phyloP scores from a whole-genome alignment of 768 basidiomycete genomes.

The Tremella yokohamensis region DNA sequence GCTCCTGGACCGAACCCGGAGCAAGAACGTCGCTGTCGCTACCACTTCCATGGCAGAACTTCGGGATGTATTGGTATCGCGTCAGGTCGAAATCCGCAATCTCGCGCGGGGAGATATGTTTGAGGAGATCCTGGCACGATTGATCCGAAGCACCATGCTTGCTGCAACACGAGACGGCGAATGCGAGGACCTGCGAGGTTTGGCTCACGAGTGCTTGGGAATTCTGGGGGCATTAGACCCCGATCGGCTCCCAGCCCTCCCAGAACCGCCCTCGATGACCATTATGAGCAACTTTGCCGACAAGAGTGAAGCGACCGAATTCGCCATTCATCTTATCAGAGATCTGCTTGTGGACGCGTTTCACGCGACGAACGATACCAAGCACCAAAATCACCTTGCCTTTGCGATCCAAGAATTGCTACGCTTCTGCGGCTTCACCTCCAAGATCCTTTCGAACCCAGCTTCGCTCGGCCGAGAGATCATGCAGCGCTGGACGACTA shows the following conservation, averaged over 20 bases:
- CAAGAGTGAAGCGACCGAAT: constrained; percentile 67
- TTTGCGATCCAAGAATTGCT: constrained; percentile 89
- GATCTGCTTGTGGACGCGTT: constrained; percentile 85
- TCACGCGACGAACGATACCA: constrained; percentile 88
- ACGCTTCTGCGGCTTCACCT: constrained; percentile 77
- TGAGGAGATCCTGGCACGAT: constrained; percentile 66
- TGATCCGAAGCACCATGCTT: constrained; percentile 64
- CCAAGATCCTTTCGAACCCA: constrained; percentile 62
- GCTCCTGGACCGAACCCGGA: constrained; percentile 68
- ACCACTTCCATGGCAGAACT: constrained; percentile 72
- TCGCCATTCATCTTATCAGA: constrained; percentile 79
- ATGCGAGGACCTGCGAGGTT: constrained; percentile 62
- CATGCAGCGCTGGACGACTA: constrained; percentile 69
- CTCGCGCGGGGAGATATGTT: constrained; percentile 83
- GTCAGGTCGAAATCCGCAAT: constrained; percentile 58
- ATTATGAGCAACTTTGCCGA: constrained; percentile 77
- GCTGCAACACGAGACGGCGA: constrained; percentile 77
- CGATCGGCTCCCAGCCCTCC: constrained; percentile 72
- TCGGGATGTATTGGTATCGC: constrained; percentile 59
- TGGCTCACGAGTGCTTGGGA: constrained; percentile 87
- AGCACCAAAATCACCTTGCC: constrained; percentile 81
- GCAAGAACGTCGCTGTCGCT: constrained; percentile 76
- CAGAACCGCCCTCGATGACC: constrained; percentile 63
- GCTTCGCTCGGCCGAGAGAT: constrained; percentile 59
- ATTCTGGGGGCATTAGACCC: constrained; percentile 91